phyloP scores from a whole-genome alignment of 2,329 filamentous ascomycete genomes.

The Colletotrichum sansevieriae region DNA sequence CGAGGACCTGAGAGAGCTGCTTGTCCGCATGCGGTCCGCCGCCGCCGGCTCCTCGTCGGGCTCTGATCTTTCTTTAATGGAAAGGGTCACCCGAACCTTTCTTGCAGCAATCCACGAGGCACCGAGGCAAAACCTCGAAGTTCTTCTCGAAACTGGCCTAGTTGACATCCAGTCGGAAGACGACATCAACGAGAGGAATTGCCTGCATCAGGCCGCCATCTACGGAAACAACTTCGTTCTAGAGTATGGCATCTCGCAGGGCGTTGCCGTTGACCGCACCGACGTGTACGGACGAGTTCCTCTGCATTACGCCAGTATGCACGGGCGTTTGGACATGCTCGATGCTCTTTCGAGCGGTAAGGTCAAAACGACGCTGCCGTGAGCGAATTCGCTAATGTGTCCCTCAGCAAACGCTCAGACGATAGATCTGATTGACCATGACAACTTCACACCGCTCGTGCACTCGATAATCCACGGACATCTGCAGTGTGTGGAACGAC shows the following conservation, averaged over 20 bases:
- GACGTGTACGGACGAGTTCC: conserved; percentile 96
- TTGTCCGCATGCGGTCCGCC: conserved; percentile 75
- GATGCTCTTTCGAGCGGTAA: conserved; percentile 76
- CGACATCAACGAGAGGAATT: conserved; percentile 97
- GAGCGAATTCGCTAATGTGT: conserved; percentile 37
- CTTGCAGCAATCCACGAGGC: conserved; percentile 90
- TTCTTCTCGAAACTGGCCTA: conserved; percentile 83
- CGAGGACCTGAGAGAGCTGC: conserved; percentile 81
- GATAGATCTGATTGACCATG: conserved; percentile 90
- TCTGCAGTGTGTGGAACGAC: conserved; percentile 80
- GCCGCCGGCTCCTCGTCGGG: conserved; percentile 65
- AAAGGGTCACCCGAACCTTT: conserved; percentile 90
- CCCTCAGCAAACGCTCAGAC: conserved; percentile 75
- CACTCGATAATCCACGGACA: conserved; percentile 94
- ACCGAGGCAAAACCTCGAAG: conserved; percentile 78
- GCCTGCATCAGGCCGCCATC: conserved; percentile 95
- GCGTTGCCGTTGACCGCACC: conserved; percentile 81
- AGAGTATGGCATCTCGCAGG: conserved; percentile 77
- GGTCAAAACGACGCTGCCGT: conserved; percentile 34
- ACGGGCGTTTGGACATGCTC: conserved; percentile 88
- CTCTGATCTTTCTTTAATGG: conserved; percentile 67
- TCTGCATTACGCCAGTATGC: conserved; percentile 95
- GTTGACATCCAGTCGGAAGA: conserved; percentile 95
- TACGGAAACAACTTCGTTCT: conserved; percentile 88
- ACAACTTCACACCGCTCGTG: conserved; percentile 96